Conservation (phyloP, 805 yeast species). For the Spathaspora sp. region DNA sequence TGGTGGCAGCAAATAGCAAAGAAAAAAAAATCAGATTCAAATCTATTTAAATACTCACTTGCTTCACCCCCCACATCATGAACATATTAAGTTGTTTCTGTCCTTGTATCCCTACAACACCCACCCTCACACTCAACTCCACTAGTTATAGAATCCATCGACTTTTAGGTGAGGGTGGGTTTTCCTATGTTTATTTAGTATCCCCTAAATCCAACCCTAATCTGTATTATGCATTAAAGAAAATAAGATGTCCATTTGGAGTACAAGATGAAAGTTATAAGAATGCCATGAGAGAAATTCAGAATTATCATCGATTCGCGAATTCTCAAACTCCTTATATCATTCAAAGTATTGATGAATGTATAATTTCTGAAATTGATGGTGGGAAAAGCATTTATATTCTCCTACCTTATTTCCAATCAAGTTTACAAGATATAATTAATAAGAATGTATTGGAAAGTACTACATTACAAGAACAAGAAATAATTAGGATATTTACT, state of each 20-base stretch:
- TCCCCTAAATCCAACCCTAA: constrained; percentile 37
- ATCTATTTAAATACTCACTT: neutral
- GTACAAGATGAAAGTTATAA: constrained; percentile 58
- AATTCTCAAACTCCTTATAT: constrained; percentile 58
- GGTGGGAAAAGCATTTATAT: constrained; percentile 79
- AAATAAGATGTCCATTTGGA: constrained; percentile 85
- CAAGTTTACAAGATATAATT: constrained; percentile 77
- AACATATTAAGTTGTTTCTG: constrained; percentile 22
- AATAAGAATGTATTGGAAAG: constrained; percentile 58
- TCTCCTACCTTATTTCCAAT: constrained; percentile 70
- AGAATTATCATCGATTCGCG: constrained; percentile 65
- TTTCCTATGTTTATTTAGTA: constrained; percentile 81
- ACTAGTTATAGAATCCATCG: constrained; percentile 58
- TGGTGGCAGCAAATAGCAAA: neutral
- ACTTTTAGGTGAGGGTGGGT: constrained; percentile 88
- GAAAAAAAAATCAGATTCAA: neutral
- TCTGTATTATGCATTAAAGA: constrained; percentile 67
- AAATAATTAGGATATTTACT: constrained; percentile 56
- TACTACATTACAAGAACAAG: constrained; percentile 53
- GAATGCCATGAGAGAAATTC: constrained; percentile 73
- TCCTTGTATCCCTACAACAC: constrained; percentile 50
- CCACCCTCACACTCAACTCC: constrained; percentile 60
- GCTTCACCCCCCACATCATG: neutral
- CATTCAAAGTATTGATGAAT: constrained; percentile 66
- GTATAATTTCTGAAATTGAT: constrained; percentile 67